Base-by-base conservation (phyloP, 1,284 basidiomycete genomes). In the Chiua sp. region DNA sequence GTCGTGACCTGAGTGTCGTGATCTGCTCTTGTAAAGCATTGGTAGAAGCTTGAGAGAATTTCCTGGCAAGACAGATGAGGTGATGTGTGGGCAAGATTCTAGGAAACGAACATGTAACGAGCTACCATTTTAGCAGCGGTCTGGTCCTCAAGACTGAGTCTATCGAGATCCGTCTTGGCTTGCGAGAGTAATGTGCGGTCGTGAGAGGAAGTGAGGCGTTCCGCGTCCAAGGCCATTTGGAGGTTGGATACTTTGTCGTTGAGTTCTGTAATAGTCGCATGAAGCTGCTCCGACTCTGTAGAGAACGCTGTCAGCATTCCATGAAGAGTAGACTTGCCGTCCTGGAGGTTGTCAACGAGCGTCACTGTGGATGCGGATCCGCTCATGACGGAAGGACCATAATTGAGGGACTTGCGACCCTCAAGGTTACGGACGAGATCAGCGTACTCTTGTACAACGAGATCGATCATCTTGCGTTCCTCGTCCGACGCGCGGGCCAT, bases 111-210 rank as follows among this genome's bases (percentile, higher is more conserved):
- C 93, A 95, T 96, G 74, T 96, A 96, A 51, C 92, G 84, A 56
- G 93, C 88, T 33, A 95, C 93, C 81, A 95, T 93, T 69, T 88
- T 91, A 15, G 90, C 87, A 1, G 93, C 92, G 3, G 87, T 85
- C 16, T 81, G 84, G 63, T 95, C 92, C 61, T 94, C 91, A n/a
- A 87, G 74, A 60, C 80, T 77, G 47, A 85, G 78, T 62, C 79
- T 81, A 58, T 91, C 84, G n/a, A 92, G 75, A 62, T 89, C 86
- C 2, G 78, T 74, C 53, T 82, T 79, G 1, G 81, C 73, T 33
- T 78, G 70, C 0, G 83, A 81, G 15, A 90, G 73, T 55, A 81
- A 77, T 0, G 66, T 64, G 20, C 80, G 80, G 49, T 84, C 79
- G 5, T 79, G 71, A 26, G 81, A 77, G 0, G 78, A 72, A 2